Conservation (phyloP, 225 moss, liverwort and hornwort genomes). For the Pleurozium schreberi region DNA sequence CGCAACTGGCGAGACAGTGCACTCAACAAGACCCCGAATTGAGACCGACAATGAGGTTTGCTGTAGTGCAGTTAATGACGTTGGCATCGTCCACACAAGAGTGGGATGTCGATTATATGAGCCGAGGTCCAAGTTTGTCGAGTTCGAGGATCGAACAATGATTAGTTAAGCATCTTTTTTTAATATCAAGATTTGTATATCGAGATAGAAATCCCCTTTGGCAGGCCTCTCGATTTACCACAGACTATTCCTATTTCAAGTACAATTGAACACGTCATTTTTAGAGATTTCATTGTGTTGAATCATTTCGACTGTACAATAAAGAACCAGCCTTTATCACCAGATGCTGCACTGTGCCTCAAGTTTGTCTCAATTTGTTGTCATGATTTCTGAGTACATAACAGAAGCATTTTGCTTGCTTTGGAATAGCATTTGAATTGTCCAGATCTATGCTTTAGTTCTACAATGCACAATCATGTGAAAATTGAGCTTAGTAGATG, state of each 20-base stretch:
- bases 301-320: not conserved
- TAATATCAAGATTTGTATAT: not conserved
- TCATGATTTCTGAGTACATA: not conserved
- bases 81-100: slow-evolving; percentile 74
- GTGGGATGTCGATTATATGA: slow-evolving; percentile 53
- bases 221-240: not conserved
- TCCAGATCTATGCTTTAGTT: not conserved
- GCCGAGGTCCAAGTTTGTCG: not conserved
- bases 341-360: not conserved
- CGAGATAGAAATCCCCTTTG: not conserved
- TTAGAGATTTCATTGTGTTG: not conserved
- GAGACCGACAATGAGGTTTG: slow-evolving; percentile 81
- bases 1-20: slow-evolving; percentile 69
- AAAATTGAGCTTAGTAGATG: not conserved
- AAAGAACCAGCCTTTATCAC: not conserved
- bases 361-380: not conserved
- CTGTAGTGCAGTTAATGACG: slow-evolving; percentile 86
- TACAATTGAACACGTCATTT: not conserved
- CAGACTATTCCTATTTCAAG: not conserved
- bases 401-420: not conserved
- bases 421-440: not conserved
- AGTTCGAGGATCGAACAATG: not conserved
- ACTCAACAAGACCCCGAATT: slow-evolving; percentile 49
- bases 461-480: not conserved
- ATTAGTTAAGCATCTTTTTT: not conserved